These are phyloP conservation scores for Alternaria triticina DNA, from an alignment of 2,329 filamentous ascomycete genomes.

Conservation along the genomic window DNA sequence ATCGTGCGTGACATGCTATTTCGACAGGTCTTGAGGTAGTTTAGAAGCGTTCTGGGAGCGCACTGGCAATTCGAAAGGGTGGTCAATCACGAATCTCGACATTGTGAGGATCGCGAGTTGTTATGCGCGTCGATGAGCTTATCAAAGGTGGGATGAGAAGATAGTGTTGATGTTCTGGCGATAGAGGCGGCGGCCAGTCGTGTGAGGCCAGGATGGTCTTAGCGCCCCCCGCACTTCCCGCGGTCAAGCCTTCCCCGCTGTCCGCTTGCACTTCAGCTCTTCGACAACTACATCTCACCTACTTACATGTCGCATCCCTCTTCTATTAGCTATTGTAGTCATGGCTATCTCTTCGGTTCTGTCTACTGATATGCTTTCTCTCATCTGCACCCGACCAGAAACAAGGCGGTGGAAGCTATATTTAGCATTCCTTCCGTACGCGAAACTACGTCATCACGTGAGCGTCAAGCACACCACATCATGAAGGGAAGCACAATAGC, in stretches of 20 bases:
- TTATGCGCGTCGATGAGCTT: background rate
- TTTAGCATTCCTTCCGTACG: background rate
- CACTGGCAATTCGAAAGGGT: background rate
- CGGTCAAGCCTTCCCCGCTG: background rate
- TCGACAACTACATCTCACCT: too few relatives aligned
- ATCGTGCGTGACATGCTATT: conserved; percentile 47
- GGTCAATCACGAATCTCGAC: background rate
- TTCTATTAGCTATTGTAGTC: too few relatives aligned
- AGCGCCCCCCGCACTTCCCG: background rate
- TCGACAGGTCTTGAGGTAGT: background rate
- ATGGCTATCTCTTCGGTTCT: too few relatives aligned
- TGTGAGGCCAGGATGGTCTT: background rate
- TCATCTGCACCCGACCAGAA: background rate
- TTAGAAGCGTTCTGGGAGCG: background rate
- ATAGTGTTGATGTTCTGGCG: background rate
- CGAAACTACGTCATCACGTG: background rate
- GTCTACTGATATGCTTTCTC: background rate
- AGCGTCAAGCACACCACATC: background rate
- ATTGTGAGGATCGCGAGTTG: background rate
- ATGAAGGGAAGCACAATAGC: background rate
- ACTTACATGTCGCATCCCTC: too few relatives aligned
- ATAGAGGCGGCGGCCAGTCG: background rate
- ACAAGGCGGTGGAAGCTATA: background rate
- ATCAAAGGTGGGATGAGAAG: background rate
- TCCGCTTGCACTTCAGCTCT: background rate